Conservation (phyloP, 192 early-diverging fungal genomes). For the Coemansia sp. region DNA sequence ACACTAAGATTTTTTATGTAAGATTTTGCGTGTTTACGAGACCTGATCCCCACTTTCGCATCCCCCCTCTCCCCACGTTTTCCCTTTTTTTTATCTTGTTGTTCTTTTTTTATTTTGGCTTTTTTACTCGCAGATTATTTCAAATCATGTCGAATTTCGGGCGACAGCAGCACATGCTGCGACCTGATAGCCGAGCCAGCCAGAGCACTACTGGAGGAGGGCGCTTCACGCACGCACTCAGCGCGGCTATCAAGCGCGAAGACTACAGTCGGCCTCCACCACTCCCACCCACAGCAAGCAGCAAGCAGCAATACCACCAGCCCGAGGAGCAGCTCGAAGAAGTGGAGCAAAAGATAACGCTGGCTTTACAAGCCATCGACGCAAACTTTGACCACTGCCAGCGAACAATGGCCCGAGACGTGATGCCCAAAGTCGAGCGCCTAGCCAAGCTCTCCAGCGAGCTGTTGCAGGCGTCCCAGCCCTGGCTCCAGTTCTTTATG, state of each 20-base stretch:
- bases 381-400: slow-evolving; percentile 58
- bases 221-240: slow-evolving; percentile 37
- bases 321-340: slow-evolving; percentile 50
- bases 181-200: slow-evolving; percentile 32
- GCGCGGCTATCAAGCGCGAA: slow-evolving; percentile 38
- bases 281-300: slow-evolving; percentile 11
- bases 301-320: too few species aligned
- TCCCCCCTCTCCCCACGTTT: background rate
- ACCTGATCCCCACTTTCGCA: background rate
- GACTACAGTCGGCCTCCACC: slow-evolving; percentile 22
- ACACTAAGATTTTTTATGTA: background rate
- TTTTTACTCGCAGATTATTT: background rate
- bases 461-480: slow-evolving; percentile 50
- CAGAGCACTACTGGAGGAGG: slow-evolving; percentile 11
- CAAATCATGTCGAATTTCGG: slow-evolving; percentile 24
- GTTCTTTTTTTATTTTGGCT: too few species aligned
- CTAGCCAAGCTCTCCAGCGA: slow-evolving; percentile 46
- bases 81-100: background rate
- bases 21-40: too few species aligned
- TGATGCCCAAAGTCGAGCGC: slow-evolving; percentile 52
- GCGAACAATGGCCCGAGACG: slow-evolving; percentile 49
- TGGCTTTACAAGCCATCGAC: slow-evolving; percentile 51
- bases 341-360: slow-evolving; percentile 56
- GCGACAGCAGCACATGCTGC: slow-evolving; percentile 15
- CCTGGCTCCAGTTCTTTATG: slow-evolving; percentile 58